A percentile compares a stretch with the other conserved stretches of the same genome.
Evolutionary conservation across 2,329 filamentous ascomycete genomes (phyloP).

Genomic region (Talaromyces rugulosus): DNA sequence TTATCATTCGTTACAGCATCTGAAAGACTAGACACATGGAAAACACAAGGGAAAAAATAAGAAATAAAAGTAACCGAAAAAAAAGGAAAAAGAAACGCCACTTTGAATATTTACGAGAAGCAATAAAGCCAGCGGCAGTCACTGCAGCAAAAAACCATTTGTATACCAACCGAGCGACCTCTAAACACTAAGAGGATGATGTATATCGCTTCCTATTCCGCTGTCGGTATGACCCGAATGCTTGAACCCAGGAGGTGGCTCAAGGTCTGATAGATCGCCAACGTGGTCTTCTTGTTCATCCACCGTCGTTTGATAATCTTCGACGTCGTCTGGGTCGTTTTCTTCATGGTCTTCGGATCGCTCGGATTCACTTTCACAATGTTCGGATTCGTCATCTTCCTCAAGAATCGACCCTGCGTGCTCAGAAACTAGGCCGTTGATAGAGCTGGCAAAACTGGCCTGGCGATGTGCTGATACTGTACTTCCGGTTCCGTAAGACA

Average conservation of each 20-base stretch:
- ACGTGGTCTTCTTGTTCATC: constrained; percentile 9
- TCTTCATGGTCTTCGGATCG: constrained; percentile 8
- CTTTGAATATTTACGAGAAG: background rate
- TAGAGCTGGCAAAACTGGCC: constrained; percentile 38
- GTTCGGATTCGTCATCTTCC: constrained; percentile 17
- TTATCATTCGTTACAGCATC: constrained; percentile 2
- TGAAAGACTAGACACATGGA: background rate
- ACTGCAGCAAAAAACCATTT: background rate
- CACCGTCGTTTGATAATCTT: constrained; percentile 13
- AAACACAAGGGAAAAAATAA: background rate
- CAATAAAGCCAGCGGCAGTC: background rate
- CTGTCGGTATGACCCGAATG: constrained; percentile 9
- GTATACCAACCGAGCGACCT: background rate
- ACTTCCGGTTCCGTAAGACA: constrained; percentile 29
- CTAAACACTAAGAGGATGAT: constrained; percentile 3
- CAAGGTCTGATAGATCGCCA: constrained; percentile 8
- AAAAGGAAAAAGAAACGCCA: background rate
- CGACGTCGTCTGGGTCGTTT: constrained; percentile 13
- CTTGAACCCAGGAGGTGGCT: constrained; percentile 11
- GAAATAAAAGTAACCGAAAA: background rate
- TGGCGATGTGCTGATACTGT: constrained; percentile 35
- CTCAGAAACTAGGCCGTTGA: constrained; percentile 28
- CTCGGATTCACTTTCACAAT: constrained; percentile 14
- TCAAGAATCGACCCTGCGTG: constrained; percentile 22
- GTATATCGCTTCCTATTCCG: constrained; percentile 13